phyloP scores from a whole-genome alignment of 1,284 basidiomycete species.

The Tilletia walkeri region DNA sequence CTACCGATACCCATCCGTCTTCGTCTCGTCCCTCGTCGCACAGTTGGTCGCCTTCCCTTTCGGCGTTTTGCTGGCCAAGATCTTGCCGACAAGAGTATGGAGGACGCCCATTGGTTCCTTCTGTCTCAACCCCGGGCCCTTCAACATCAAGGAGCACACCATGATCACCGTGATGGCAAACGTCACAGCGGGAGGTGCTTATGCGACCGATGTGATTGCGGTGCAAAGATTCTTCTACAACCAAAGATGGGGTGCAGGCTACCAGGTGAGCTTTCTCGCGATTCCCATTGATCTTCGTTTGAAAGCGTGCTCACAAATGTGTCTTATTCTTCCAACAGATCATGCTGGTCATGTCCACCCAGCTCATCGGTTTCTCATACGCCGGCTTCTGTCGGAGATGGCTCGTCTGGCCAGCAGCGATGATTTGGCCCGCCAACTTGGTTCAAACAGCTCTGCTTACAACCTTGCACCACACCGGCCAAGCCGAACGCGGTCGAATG shows the following conservation, averaged over 20 bases:
- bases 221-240: conserved; percentile 34
- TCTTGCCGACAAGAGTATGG: conserved; percentile 34
- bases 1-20: conserved; percentile 39
- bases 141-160: conserved; percentile 52
- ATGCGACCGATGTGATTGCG: conserved; percentile 55
- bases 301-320: conserved; percentile 58
- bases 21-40: conserved; percentile 37
- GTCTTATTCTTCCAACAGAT: conserved; percentile 23
- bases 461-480: conserved; percentile 32
- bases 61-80: conserved; percentile 33
- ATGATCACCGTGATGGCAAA: conserved; percentile 57
- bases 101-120: conserved; percentile 29
- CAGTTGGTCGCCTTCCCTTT: conserved; percentile 44
- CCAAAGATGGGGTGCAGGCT: conserved; percentile 20
- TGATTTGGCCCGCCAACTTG: conserved; percentile 50
- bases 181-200: conserved; percentile 56
- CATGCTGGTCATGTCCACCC: conserved; percentile 58
- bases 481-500: conserved; percentile 57
- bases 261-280: conserved; percentile 27
- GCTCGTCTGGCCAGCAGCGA: conserved; percentile 49
- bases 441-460: conserved; percentile 44
- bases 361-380: conserved; percentile 53
- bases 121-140: conserved; percentile 46
- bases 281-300: too few species aligned
- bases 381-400: conserved; percentile 45